Base-by-base conservation (phyloP, 2,329 filamentous ascomycete genomes). In the Fusarium tanahbumbuense region DNA sequence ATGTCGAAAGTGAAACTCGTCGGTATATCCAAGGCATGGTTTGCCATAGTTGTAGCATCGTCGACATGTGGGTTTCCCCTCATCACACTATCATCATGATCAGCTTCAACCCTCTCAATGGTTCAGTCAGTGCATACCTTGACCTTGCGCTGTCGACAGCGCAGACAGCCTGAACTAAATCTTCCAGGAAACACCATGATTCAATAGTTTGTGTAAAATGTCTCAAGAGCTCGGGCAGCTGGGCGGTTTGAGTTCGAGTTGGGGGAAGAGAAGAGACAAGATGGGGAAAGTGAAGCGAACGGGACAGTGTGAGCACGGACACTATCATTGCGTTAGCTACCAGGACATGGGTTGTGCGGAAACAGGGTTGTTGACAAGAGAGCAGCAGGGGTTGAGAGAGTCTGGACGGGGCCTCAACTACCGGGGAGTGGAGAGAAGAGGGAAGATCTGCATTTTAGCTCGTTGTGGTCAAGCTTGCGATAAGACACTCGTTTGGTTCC, bases 1-100 rank as follows among this genome's bases (percentile, higher is more conserved):
- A 60, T 77, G 70, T 25, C 78, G 73, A 62, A 79, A 79, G 30
- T 79, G 77, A 52, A 79, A 79, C 61, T 77, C 74, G 56, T 79
- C 78, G 16, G 77, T 79, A 56, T 79, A 79, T 47, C 78, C 78
- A 4, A 74, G 72, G 23, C 78, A 79, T 2, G 73, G 71, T 55
- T 77, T 77, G 12, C 78, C 78, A 50, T 79, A 79, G 45, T 76
- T 73, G 56, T 74, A 61, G 48, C 75, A 79, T 53, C 78, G 75
- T 22, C 72, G 75, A 64, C 78, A 79, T 22, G 74, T 72, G 3
- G 78, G 78, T 42, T 77, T 79, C 18, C 52, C 60, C 50, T 79
- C 78, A 57, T 79, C 78, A 60, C 78, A 79, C 78, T 64, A 40
- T 23, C 15, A 27, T 56, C 22, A 34, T 56, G 16, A 45, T 32